phyloP scores from a whole-genome alignment of 148 eudicot genomes.

The Rhododendron williamsianum region DNA sequence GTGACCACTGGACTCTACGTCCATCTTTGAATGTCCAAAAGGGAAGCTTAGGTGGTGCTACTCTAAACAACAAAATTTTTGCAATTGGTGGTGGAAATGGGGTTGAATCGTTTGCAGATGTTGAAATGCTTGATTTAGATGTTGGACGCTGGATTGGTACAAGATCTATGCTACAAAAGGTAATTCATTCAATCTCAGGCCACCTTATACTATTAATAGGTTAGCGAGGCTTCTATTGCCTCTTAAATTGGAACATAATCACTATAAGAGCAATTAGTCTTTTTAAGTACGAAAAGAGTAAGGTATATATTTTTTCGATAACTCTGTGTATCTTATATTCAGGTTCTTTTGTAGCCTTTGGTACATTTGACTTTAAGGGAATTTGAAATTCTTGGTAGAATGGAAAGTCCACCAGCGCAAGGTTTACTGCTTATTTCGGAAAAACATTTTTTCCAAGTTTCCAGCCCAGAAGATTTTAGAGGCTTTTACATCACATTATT shows the following conservation, averaged over 20 bases:
- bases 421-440: background rate
- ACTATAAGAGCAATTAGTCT: background rate
- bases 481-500: background rate
- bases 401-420: background rate
- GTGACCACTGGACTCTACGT: constrained; percentile 49
- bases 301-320: background rate
- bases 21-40: constrained; percentile 47
- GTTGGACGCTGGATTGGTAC: constrained; percentile 69
- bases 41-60: constrained; percentile 67
- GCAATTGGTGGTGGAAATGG: constrained; percentile 89
- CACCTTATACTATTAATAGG: background rate
- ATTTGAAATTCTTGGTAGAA: background rate
- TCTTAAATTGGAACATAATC: constrained; percentile 7
- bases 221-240: constrained; percentile 5
- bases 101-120: constrained; percentile 47
- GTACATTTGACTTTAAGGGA: background rate
- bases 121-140: constrained; percentile 76
- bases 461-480: background rate
- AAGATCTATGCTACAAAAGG: constrained; percentile 79
- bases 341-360: background rate
- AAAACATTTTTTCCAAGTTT: background rate
- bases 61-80: constrained; percentile 53
- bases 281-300: background rate
- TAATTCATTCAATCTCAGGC: constrained; percentile 17
- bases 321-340: background rate